Conservation (phyloP, 2,329 filamentous ascomycete genomes). For the Verticillium albo-atrum region DNA sequence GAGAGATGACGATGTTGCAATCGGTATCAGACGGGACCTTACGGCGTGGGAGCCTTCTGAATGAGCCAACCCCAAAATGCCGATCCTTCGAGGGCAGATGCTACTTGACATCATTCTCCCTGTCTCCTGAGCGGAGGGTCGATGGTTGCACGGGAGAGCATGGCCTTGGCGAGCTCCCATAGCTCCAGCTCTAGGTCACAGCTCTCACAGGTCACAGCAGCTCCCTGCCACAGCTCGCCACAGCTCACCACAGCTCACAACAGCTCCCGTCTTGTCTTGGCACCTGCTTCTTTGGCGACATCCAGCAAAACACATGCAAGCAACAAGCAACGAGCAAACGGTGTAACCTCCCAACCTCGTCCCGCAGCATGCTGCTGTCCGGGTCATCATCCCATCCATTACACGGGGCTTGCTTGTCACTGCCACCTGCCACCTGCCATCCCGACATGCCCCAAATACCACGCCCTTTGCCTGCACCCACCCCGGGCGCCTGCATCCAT, state of each 20-base stretch:
- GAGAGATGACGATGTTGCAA: background rate
- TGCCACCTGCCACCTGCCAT: background rate
- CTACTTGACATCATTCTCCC: background rate
- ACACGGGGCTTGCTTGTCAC: too few relatives aligned
- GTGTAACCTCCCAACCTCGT: background rate
- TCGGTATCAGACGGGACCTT: background rate
- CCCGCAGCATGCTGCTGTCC: background rate
- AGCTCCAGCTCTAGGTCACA: too few relatives aligned
- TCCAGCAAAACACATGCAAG: too few relatives aligned
- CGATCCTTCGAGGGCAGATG: background rate
- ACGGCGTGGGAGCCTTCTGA: background rate
- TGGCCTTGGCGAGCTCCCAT: too few relatives aligned
- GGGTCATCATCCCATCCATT: too few relatives aligned
- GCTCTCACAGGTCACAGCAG: too few relatives aligned
- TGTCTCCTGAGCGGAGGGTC: background rate
- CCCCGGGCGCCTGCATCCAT: background rate
- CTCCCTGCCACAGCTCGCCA: too few relatives aligned
- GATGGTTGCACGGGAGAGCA: background rate
- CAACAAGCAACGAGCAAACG: background rate
- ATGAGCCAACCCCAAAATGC: background rate
- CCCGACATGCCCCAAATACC: background rate
- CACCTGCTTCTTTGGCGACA: too few relatives aligned
- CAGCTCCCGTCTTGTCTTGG: too few relatives aligned
- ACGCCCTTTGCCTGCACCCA: background rate
- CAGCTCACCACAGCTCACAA: too few relatives aligned